Conservation (phyloP, 768 basidiomycete species). For the Boletellus emodensis region DNA sequence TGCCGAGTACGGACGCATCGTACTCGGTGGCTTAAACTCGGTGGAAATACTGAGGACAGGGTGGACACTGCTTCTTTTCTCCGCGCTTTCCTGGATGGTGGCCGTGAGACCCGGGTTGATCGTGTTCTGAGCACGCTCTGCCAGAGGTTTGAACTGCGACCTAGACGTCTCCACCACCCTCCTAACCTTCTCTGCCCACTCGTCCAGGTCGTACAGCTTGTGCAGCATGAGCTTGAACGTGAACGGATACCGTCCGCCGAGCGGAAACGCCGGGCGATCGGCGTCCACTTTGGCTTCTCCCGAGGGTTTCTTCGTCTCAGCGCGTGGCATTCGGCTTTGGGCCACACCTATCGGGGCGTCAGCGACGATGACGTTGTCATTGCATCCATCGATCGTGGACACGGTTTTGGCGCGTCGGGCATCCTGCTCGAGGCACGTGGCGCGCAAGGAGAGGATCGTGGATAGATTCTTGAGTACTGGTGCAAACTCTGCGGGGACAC, state of each 20-base stretch:
- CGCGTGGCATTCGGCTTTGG: not conserved
- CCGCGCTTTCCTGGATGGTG: conserved; percentile 11
- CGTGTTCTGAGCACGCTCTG: conserved; percentile 30
- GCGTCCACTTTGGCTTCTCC: conserved; percentile 20
- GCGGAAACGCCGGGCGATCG: conserved; percentile 41
- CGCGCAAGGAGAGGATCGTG: conserved; percentile 31
- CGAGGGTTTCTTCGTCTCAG: conserved; percentile 9
- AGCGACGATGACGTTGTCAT: conserved; percentile 18
- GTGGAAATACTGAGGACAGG: conserved; percentile 22
- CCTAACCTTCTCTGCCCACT: conserved; percentile 56
- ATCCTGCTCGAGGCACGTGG: conserved; percentile 25
- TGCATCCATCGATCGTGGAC: conserved; percentile 8
- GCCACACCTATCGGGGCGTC: not conserved
- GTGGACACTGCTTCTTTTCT: conserved; percentile 22
- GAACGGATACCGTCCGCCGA: conserved; percentile 44
- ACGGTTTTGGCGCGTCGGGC: conserved; percentile 1
- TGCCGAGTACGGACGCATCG: not conserved
- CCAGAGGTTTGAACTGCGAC: conserved; percentile 53
- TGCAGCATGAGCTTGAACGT: conserved; percentile 68
- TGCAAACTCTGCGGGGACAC: conserved; percentile 27
- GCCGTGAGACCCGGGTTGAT: conserved; percentile 6
- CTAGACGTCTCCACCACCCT: conserved; percentile 50
- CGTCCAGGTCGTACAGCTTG: conserved; percentile 56
- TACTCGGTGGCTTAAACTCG: conserved; percentile 7
- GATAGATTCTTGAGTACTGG: conserved; percentile 38